Conservation (phyloP, 805 yeast genomes). For the Ogataea degrootiae region DNA sequence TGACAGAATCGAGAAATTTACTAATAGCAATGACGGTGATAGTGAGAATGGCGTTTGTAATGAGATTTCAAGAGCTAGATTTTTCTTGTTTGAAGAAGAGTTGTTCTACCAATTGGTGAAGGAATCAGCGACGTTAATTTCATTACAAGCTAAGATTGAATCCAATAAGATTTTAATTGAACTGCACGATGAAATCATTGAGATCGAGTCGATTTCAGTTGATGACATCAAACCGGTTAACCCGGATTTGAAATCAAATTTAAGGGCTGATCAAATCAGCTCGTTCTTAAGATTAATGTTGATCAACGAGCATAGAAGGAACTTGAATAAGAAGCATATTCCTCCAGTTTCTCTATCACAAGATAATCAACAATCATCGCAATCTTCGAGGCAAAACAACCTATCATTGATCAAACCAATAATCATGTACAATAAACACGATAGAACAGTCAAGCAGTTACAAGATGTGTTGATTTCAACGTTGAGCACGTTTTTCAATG, state of each 20-base stretch:
- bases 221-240: slow-evolving; percentile 26
- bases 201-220: slow-evolving; percentile 57
- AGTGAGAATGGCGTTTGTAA: slow-evolving; percentile 22
- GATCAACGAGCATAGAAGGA: slow-evolving; percentile 51
- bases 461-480: slow-evolving; percentile 19
- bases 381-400: slow-evolving; percentile 2
- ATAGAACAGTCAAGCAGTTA: slow-evolving; percentile 35
- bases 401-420: slow-evolving; percentile 49
- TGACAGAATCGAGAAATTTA: slow-evolving; percentile 13
- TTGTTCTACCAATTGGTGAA: slow-evolving; percentile 69
- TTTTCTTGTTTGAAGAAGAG: slow-evolving; percentile 82
- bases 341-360: slow-evolving; percentile 45
- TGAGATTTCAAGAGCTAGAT: slow-evolving; percentile 65
- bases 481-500: slow-evolving; percentile 7
- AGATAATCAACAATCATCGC: slow-evolving; percentile 8
- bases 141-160: slow-evolving; percentile 64
- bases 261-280: slow-evolving; percentile 49
- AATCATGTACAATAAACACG: slow-evolving; percentile 56
- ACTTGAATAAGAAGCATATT: slow-evolving; percentile 36
- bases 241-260: slow-evolving; percentile 25
- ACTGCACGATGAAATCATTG: slow-evolving; percentile 60
- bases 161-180: slow-evolving; percentile 63
- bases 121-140: slow-evolving; percentile 67
- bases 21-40: slow-evolving; percentile 1
- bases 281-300: slow-evolving; percentile 54